Conservation (phyloP, 768 basidiomycete genomes). For the Serendipita sp. region DNA sequence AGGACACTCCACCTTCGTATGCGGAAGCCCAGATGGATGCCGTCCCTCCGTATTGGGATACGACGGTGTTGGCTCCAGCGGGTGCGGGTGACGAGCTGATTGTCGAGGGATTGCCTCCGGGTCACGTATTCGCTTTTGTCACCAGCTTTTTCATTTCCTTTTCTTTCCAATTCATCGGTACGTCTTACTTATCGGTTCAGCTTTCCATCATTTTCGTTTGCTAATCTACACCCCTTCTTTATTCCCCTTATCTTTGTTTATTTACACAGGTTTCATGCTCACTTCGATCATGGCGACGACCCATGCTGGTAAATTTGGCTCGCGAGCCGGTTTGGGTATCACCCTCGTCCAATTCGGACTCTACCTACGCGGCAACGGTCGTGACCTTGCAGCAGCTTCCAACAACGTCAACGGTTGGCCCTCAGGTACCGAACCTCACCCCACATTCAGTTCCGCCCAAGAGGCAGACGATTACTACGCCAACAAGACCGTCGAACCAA, state of each 20-base stretch:
- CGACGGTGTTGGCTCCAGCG: constrained; percentile 74
- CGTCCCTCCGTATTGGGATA: constrained; percentile 94
- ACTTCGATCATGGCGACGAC: constrained; percentile 38
- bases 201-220: neutral
- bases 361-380: constrained; percentile 32
- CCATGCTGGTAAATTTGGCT: constrained; percentile 87
- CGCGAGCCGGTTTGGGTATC: constrained; percentile 86
- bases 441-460: constrained; percentile 9
- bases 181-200: neutral
- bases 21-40: constrained; percentile 74
- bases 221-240: neutral
- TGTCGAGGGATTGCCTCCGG: constrained; percentile 82
- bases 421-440: constrained; percentile 5
- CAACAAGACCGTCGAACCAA: neutral
- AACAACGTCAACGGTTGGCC: constrained; percentile 5
- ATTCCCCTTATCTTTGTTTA: too few relatives aligned
- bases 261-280: constrained; percentile 17
- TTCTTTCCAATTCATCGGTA: constrained; percentile 91
- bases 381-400: neutral
- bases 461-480: constrained; percentile 7
- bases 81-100: constrained; percentile 61
- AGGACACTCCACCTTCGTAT: constrained; percentile 78
- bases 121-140: constrained; percentile 66
- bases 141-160: constrained; percentile 73
- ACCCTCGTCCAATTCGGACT: constrained; percentile 90